Percentiles rank a stretch among this genome's conserved stretches.
phyloP scores from a whole-genome alignment of 1,284 basidiomycete species.

The Exsudoporus floridanus region DNA sequence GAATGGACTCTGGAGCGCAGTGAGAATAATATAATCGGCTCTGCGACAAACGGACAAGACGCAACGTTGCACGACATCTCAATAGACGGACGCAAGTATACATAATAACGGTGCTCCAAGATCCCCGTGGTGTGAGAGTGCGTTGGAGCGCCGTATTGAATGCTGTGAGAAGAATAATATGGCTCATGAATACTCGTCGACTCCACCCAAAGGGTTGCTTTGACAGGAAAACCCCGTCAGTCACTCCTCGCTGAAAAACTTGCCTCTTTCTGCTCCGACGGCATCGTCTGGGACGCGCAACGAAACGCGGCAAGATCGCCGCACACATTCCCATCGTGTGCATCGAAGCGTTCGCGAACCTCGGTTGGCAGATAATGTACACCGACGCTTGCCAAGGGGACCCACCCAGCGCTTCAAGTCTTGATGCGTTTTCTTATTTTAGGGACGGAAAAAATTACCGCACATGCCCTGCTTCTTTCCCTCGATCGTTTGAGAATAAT shows the following conservation, averaged over 20 bases:
- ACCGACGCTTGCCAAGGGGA: too few relatives aligned
- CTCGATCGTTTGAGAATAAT: background rate
- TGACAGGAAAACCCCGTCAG: constrained; percentile 12
- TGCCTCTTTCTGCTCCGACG: constrained; percentile 11
- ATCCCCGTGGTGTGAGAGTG: constrained; percentile 30
- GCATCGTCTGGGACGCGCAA: background rate
- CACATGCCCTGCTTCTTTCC: background rate
- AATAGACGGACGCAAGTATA: background rate
- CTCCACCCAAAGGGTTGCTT: constrained; percentile 8
- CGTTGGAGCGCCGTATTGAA: background rate
- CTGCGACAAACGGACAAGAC: too few relatives aligned
- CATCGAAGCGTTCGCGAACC: background rate
- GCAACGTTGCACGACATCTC: too few relatives aligned
- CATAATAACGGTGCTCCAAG: constrained; percentile 22
- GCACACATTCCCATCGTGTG: constrained; percentile 3
- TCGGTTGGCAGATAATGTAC: too few relatives aligned
- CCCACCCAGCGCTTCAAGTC: background rate
- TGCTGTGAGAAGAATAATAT: constrained; percentile 16
- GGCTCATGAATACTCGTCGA: constrained; percentile 11
- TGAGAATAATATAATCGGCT: too few relatives aligned
- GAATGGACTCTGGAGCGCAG: too few relatives aligned
- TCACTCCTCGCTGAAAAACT: constrained; percentile 6
- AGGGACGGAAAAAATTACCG: background rate
- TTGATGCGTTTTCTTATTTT: background rate
- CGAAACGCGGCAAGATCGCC: background rate